Evolutionary conservation across 2,329 filamentous ascomycete species (phyloP), one percentile per base, ranked within the genome.

Genomic region (Xylaria sp.): DNA sequence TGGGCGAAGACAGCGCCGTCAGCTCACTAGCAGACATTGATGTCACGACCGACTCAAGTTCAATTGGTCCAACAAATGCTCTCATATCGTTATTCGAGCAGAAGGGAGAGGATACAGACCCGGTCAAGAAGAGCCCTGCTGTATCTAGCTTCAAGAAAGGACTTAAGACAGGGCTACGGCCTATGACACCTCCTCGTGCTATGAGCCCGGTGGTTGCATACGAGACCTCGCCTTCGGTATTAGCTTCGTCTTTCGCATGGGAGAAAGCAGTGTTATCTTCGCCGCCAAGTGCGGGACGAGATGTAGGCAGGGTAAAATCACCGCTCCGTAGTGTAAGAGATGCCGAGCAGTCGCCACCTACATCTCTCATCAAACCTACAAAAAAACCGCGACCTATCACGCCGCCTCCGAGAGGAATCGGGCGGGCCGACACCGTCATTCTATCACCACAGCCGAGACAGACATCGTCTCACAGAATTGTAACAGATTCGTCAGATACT

Each of bases 11-110:
- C 47, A 80, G 78, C 67, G 71, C 75, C 39, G 64, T 69, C 21
- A 75, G 73, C 24, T 79, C 79, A 19, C 68, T 75, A 2, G 65
- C 74, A 27, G 79, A 78, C 64, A 70, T 78, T 48, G 80, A 81
- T 42, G 70, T 80, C 17, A 80, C 65, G 14, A 76, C 84, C 12
- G 88, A 92, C 75, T 86, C 86, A 9, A 85, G 83, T 1, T 82
- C 88, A 5, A 89, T 92, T 58, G 82, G 86, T 27, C 85, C 90
- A 0, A 90, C 90, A 0, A 88, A 83, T 2, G 86, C 89, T 4
- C 82, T 93, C 21, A 90, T 93, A 62, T 86, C 86, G 47, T 84
- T 92, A 81, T 93, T 93, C 72, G 91, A 94, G 79, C 82, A 84
- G 70, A 84, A 81, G 50, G 69, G 65, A 14, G 72, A 72, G 36